These are phyloP conservation scores for Colletotrichum sp. DNA, from an alignment of 2,329 filamentous ascomycete genomes.

Conservation along the genomic window DNA sequence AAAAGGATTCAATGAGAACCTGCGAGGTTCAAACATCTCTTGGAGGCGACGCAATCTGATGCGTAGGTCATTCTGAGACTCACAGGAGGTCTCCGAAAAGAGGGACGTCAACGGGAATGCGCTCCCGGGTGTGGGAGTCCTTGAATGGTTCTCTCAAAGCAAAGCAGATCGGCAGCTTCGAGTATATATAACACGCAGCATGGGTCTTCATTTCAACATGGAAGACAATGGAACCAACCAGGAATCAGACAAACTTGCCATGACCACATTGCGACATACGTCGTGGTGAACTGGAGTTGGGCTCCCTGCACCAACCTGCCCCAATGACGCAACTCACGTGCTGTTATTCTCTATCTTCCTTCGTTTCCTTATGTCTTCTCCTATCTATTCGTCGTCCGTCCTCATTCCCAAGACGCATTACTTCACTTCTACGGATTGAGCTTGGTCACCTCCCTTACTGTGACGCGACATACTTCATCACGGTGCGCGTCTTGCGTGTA, in stretches of 20 bases:
- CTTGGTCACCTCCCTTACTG: background rate
- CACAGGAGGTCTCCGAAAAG: background rate
- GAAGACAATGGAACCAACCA: background rate
- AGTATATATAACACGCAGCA: rapidly evolving
- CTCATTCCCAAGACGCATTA: background rate
- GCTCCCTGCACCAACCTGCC: background rate
- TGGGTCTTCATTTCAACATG: rapidly evolving
- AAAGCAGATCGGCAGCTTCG: rapidly evolving
- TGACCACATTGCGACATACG: background rate
- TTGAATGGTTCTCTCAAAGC: background rate
- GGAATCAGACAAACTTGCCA: background rate
- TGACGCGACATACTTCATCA: background rate
- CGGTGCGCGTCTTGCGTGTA: background rate
- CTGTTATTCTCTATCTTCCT: background rate
- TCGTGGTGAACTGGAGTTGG: background rate
- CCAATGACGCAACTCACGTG: background rate
- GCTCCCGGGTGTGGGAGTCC: rapidly evolving
- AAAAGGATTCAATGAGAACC: rapidly evolving
- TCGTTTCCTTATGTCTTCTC: background rate
- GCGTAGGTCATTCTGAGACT: background rate
- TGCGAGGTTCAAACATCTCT: background rate
- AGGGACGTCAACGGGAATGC: background rate
- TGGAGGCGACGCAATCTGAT: rapidly evolving
- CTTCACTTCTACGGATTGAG: rapidly evolving
- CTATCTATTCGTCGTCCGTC: background rate